Evolutionary conservation across 352 stramenopile genomes (phyloP).

Genomic region (Phytophthora boehmeriae): DNA sequence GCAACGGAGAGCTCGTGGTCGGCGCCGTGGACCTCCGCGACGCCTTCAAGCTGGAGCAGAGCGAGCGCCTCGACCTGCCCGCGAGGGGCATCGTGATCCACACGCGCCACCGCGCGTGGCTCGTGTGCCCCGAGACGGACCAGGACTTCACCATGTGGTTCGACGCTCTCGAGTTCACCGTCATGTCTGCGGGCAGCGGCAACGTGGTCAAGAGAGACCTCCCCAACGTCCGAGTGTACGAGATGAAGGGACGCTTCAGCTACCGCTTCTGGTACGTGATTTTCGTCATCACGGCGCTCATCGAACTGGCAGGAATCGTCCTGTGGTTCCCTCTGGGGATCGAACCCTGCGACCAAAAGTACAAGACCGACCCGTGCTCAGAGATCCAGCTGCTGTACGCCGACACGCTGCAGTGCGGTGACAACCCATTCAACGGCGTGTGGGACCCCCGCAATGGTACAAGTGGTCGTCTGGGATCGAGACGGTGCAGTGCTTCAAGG

Average conservation of each 20-base stretch:
- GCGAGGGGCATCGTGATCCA: slow-evolving; percentile 74
- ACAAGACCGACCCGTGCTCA: slow-evolving; percentile 51
- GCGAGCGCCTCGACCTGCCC: slow-evolving; percentile 72
- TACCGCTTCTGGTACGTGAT: slow-evolving; percentile 80
- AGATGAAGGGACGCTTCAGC: slow-evolving; percentile 75
- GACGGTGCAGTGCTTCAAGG: slow-evolving; percentile 66
- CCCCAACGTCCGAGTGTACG: slow-evolving; percentile 79
- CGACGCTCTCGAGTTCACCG: slow-evolving; percentile 74
- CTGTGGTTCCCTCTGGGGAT: slow-evolving; percentile 48
- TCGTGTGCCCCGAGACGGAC: slow-evolving; percentile 83
- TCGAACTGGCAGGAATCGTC: slow-evolving; percentile 59
- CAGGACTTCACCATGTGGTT: slow-evolving; percentile 86
- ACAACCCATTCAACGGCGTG: slow-evolving; percentile 72
- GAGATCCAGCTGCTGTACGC: slow-evolving; percentile 62
- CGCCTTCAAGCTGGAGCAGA: slow-evolving; percentile 82
- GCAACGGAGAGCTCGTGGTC: slow-evolving; percentile 76
- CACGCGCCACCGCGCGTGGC: slow-evolving; percentile 74
- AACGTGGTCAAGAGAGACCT: slow-evolving; percentile 83
- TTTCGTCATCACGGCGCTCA: slow-evolving; percentile 68
- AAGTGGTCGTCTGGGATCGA: slow-evolving; percentile 61
- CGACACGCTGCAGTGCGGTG: slow-evolving; percentile 50
- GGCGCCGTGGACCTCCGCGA: slow-evolving; percentile 78
- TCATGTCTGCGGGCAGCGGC: slow-evolving; percentile 71
- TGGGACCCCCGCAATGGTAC: slow-evolving; percentile 80
- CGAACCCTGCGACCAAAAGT: slow-evolving; percentile 70